phyloP scores from a whole-genome alignment of 805 yeast species.

The Hanseniaspora opuntiae region DNA sequence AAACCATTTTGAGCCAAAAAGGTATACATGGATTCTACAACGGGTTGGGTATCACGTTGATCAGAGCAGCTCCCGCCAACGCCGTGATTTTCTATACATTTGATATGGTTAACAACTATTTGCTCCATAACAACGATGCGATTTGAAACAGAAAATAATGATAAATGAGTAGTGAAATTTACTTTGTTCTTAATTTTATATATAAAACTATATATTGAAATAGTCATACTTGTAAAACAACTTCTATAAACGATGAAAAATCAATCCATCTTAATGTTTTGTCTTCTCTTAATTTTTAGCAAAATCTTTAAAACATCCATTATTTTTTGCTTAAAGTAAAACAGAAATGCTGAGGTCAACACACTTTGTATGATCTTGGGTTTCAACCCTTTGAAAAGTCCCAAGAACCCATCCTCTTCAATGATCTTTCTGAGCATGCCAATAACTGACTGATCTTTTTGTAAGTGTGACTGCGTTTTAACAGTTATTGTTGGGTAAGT shows the following conservation, averaged over 20 bases:
- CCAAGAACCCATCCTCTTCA: slow-evolving; percentile 52
- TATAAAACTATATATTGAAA: background rate
- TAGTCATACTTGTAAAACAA: background rate
- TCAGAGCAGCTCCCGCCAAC: slow-evolving; percentile 79
- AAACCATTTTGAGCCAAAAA: slow-evolving; percentile 30
- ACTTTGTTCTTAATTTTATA: no score
- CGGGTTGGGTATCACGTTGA: slow-evolving; percentile 70
- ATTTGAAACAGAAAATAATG: background rate
- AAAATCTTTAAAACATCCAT: slow-evolving; percentile 23
- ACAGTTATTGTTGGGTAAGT: slow-evolving; percentile 88
- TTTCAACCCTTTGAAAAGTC: slow-evolving; percentile 69
- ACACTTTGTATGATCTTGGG: slow-evolving; percentile 75
- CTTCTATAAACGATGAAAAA: background rate
- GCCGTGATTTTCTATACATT: slow-evolving; percentile 74
- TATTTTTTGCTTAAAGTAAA: slow-evolving; percentile 80
- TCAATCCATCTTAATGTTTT: background rate
- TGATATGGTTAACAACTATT: slow-evolving; percentile 40
- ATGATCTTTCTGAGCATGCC: slow-evolving; percentile 46
- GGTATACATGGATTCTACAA: slow-evolving; percentile 67
- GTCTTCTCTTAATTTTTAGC: background rate
- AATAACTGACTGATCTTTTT: slow-evolving; percentile 31
- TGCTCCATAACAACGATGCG: slow-evolving; percentile 14
- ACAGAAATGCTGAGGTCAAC: slow-evolving; percentile 76
- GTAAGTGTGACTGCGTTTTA: slow-evolving; percentile 76
- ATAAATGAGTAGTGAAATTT: no score